These are phyloP conservation scores for Neurospora sp. DNA, from an alignment of 495 filamentous ascomycete species.

Conservation along the genomic window DNA sequence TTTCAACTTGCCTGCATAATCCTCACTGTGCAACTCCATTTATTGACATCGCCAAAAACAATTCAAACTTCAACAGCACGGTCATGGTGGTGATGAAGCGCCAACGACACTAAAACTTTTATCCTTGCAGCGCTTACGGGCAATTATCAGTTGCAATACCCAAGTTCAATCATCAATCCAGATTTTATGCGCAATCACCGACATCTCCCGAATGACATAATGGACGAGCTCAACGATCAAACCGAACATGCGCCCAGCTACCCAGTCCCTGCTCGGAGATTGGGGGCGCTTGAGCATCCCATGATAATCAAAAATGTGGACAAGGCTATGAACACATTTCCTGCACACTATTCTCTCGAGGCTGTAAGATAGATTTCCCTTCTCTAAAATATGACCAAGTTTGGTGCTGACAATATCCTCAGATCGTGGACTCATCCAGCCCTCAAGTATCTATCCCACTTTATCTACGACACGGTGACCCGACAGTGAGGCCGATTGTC, in stretches of 20 bases:
- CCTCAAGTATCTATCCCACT: conserved; percentile 44
- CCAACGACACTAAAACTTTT: background rate
- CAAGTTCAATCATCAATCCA: background rate
- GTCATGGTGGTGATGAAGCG: background rate
- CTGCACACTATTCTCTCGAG: conserved; percentile 52
- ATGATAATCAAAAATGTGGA: conserved; percentile 73
- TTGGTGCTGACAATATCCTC: background rate
- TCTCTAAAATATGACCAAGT: background rate
- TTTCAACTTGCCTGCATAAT: background rate
- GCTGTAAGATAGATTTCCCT: conserved; percentile 42
- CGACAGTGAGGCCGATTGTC: conserved; percentile 59
- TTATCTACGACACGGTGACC: conserved; percentile 67
- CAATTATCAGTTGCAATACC: background rate
- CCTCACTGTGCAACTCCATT: background rate
- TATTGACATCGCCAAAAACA: background rate
- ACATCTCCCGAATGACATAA: background rate
- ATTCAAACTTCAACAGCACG: background rate
- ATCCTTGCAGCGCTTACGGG: background rate
- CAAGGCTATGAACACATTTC: conserved; percentile 70
- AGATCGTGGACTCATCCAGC: conserved; percentile 28
- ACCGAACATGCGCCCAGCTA: conserved; percentile 27
- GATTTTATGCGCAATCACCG: background rate
- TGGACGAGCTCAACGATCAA: background rate
- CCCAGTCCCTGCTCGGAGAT: conserved; percentile 47
- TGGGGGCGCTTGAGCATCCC: conserved; percentile 83